These are phyloP conservation scores for Neoconidiobolus thromboides DNA, from an alignment of 371 early-diverging fungal species.

Conservation along the genomic window DNA sequence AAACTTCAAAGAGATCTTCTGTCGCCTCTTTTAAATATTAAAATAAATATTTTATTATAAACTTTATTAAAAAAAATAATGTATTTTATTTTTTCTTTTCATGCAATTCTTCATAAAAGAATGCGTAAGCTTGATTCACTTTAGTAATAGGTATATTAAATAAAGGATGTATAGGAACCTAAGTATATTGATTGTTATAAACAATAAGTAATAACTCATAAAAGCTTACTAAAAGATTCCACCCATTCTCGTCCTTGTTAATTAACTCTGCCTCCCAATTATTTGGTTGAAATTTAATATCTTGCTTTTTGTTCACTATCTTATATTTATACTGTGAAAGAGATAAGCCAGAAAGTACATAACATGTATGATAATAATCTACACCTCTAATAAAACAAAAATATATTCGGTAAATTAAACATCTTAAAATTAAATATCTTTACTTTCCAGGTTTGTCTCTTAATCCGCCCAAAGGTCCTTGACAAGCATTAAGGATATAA, in stretches of 20 bases:
- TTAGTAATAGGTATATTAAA: constrained; percentile 15
- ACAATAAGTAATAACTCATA: constrained; percentile 12
- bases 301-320: neutral
- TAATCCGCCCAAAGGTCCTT: constrained; percentile 60
- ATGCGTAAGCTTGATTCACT: constrained; percentile 10
- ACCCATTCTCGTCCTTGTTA: constrained; percentile 18
- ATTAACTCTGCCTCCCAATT: constrained; percentile 14
- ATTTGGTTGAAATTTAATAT: constrained; percentile 5
- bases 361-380: constrained; percentile 93
- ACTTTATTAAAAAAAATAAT: neutral
- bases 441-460: constrained; percentile 82
- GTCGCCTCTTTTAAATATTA: constrained; percentile 5
- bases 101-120: constrained; percentile 8
- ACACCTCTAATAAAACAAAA: constrained; percentile 22
- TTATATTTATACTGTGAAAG: constrained; percentile 23
- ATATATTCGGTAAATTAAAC: neutral
- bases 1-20: constrained; percentile 4
- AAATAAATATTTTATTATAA: neutral
- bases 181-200: constrained; percentile 2
- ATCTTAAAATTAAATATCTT: too few species aligned
- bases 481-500: constrained; percentile 76
- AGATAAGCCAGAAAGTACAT: constrained; percentile 75
- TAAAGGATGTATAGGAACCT: constrained; percentile 14
- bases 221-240: constrained; percentile 30
- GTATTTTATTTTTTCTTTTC: too few species aligned